Conservation (phyloP, 768 basidiomycete species). For the Leccinum disarticulatum region DNA sequence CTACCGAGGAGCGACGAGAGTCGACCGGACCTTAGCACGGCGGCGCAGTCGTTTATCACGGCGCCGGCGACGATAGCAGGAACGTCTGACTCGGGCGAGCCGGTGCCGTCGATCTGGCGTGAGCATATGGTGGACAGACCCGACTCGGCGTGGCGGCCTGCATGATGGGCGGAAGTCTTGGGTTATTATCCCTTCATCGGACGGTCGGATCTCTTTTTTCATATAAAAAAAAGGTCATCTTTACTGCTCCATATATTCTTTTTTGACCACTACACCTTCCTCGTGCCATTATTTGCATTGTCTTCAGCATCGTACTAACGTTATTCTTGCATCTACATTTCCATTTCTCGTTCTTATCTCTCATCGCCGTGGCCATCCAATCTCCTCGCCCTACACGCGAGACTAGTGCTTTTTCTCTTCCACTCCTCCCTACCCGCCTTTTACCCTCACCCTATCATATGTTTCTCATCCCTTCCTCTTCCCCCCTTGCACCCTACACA, state of each 20-base stretch:
- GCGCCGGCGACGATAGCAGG: conserved; percentile 59
- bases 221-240: not conserved
- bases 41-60: conserved; percentile 67
- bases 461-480: not conserved
- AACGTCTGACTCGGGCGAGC: conserved; percentile 51
- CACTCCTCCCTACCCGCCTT: not conserved
- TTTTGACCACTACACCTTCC: not conserved
- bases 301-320: conserved; percentile 21
- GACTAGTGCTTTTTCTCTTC: not conserved
- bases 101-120: conserved; percentile 50
- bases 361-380: too few relatives aligned
- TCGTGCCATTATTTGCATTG: conserved; percentile 2
- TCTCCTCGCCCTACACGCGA: not conserved
- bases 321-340: conserved; percentile 13
- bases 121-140: conserved; percentile 46
- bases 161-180: conserved; percentile 29
- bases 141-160: conserved; percentile 39
- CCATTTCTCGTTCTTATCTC: not conserved
- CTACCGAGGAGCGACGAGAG: conserved; percentile 33
- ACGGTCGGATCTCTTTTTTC: conserved; percentile 12
- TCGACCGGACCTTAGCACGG: conserved; percentile 66
- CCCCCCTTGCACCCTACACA: not conserved
- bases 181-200: conserved; percentile 6
- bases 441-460: not conserved
- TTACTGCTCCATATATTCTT: not conserved